Evolutionary conservation across 257 asterid genomes (phyloP).

Genomic region (Nicotiana benthamiana): DNA sequence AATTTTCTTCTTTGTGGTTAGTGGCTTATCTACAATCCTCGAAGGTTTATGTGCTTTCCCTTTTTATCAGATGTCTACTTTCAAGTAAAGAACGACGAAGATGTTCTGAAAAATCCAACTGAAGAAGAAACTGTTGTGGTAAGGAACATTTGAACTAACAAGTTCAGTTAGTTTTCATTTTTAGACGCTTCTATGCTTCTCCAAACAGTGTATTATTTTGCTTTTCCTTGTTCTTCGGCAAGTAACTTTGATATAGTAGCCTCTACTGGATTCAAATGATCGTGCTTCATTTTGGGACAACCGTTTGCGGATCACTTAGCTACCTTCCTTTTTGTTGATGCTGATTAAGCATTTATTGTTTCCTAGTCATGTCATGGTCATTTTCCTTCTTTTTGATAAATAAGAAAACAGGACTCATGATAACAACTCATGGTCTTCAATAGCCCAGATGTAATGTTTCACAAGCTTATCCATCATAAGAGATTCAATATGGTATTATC

Average conservation of each 20-base stretch:
- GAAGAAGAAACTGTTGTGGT: slow-evolving; percentile 84
- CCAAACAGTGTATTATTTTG: neutral
- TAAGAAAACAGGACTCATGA: neutral
- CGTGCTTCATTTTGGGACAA: neutral
- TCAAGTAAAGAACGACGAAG: slow-evolving; percentile 92
- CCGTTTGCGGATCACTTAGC: neutral
- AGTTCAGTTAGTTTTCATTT: neutral
- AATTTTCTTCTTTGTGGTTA: neutral
- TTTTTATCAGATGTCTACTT: slow-evolving; percentile 72
- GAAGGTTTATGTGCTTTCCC: slow-evolving; percentile 16
- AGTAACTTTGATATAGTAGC: slow-evolving; percentile 19
- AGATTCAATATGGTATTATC: neutral
- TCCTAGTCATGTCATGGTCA: neutral
- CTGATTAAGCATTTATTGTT: neutral
- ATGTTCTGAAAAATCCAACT: slow-evolving; percentile 66
- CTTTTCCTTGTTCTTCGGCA: neutral
- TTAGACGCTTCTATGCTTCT: neutral
- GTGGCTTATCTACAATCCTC: slow-evolving; percentile 8
- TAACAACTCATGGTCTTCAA: neutral
- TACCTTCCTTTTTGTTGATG: neutral
- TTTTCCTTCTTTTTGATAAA: neutral
- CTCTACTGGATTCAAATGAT: slow-evolving; percentile 4
- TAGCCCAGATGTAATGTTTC: neutral
- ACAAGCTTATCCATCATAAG: neutral
- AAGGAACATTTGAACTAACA: slow-evolving; percentile 10